Base-by-base conservation (phyloP, 345 rosid genomes). In the Eucalyptus caleyi region DNA sequence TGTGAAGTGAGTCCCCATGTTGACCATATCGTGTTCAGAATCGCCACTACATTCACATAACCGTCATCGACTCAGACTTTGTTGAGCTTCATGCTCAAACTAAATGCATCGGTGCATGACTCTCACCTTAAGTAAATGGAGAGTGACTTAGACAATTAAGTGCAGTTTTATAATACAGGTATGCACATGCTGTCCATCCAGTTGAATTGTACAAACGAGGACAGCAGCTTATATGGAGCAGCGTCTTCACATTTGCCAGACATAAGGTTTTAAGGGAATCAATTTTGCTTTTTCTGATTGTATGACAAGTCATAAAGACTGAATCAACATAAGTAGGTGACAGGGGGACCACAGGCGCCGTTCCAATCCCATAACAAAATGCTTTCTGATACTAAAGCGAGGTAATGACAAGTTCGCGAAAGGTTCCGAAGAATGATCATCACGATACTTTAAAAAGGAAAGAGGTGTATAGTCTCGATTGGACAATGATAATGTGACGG, bases 11-110 rank as follows among this genome's bases (percentile, higher is more conserved):
- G 89, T 15, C 88, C 90, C 97, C 97, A 96, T 88, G 89, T 62
- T 12, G 88, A 50, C 47, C 94, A 96, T 11, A 94, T 93, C 37
- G 92, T 86, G 88, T 95, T 95, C 91, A 95, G 89, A 6, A 93
- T 92, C 44, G 92, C 86, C 37, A 91, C 95, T 93, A 91, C 89
- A 85, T 26, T 15, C 88, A 37, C 47, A 67, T 53, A 2, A 32
- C 80, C 21, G 4, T 67, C 80, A 32, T 67, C 80, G 42, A 32
- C 40, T 32, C 80, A 13, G 9, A 13, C 37, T n/a, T 15, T 65
- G 77, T 65, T 4, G 0, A 32, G 40, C 80, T 16, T 67, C 80
- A 34, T 34, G 42, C 82, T 34, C 72, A 30, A 62, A 13, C 34
- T 30, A 6, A 62, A 30, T 62, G 34, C 34, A 62, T 62, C 0